Conservation (phyloP, 176 grass and related monocot species). For the Carex cristatella region DNA sequence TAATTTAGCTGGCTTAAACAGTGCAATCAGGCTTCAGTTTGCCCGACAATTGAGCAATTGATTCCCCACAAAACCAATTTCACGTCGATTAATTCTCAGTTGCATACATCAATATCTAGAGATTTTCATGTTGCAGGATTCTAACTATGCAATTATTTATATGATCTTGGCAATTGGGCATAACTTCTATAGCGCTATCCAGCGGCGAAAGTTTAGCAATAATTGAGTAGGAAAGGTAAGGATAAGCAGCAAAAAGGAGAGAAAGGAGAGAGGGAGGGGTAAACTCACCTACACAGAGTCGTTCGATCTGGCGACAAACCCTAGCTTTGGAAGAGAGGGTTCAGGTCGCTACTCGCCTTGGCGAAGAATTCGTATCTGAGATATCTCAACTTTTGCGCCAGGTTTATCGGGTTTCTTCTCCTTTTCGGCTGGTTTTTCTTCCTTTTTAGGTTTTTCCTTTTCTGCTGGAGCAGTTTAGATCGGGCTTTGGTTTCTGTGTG, state of each 20-base stretch:
- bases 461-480: not conserved
- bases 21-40: not conserved
- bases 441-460: not conserved
- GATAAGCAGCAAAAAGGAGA: not conserved
- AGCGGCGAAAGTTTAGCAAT: not conserved
- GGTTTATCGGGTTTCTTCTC: constrained; percentile 19
- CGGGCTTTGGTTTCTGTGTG: constrained; percentile 5
- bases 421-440: constrained; percentile 10
- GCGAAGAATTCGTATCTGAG: not conserved
- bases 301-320: constrained; percentile 22
- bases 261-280: not conserved
- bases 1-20: not conserved
- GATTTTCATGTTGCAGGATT: too few relatives aligned
- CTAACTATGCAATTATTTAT: too few relatives aligned
- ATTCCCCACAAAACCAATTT: not conserved
- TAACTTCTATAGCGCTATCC: not conserved
- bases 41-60: not conserved
- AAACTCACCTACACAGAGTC: constrained; percentile 25
- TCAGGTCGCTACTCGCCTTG: constrained; percentile 11
- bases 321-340: constrained; percentile 15
- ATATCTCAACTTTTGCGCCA: too few relatives aligned
- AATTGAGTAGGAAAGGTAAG: not conserved
- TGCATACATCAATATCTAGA: not conserved
- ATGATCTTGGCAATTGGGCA: too few relatives aligned
- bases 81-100: not conserved